A percentile compares a stretch with the other conserved stretches of the same genome.
phyloP scores from a whole-genome alignment of 495 filamentous ascomycete genomes.

The Parathielavia appendiculata region DNA sequence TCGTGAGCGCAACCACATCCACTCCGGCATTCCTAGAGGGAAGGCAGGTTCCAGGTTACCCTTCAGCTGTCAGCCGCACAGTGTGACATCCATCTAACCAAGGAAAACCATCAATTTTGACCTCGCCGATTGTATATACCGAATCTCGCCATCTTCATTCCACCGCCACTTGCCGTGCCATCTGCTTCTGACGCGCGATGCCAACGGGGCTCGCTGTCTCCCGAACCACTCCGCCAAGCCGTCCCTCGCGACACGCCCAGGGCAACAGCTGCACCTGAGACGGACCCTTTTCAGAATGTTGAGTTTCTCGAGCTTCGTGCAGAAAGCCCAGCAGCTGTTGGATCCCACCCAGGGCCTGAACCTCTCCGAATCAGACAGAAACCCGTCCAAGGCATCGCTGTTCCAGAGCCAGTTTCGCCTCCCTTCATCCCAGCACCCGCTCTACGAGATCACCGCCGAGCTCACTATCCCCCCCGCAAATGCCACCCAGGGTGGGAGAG shows the following conservation, averaged over 20 bases:
- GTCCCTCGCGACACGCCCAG: constrained; percentile 4
- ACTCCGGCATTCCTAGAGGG: not conserved
- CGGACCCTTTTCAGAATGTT: constrained; percentile 32
- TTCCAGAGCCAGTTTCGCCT: constrained; percentile 97
- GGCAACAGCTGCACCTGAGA: constrained; percentile 6
- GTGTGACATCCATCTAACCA: not conserved
- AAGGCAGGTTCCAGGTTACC: not conserved
- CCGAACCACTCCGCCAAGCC: not conserved
- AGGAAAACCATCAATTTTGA: not conserved
- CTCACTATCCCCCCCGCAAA: constrained; percentile 71
- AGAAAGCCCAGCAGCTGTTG: constrained; percentile 88
- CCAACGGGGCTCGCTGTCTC: not conserved
- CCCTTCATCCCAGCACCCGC: constrained; percentile 80
- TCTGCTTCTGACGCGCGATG: constrained; percentile 5
- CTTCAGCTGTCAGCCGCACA: constrained; percentile 3
- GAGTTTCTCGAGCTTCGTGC: constrained; percentile 79
- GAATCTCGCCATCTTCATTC: not conserved
- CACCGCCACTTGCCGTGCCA: not conserved
- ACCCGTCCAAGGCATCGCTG: constrained; percentile 83
- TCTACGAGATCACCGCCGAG: constrained; percentile 94
- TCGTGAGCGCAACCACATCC: not conserved
- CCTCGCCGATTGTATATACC: not conserved
- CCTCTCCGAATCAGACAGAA: constrained; percentile 62
- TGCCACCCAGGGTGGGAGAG: constrained; percentile 55
- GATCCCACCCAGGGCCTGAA: constrained; percentile 69